Percentiles rank a stretch among this genome's conserved stretches.
phyloP scores from a whole-genome alignment of 129 eudicot genomes.

The Centaurea solstitialis region DNA sequence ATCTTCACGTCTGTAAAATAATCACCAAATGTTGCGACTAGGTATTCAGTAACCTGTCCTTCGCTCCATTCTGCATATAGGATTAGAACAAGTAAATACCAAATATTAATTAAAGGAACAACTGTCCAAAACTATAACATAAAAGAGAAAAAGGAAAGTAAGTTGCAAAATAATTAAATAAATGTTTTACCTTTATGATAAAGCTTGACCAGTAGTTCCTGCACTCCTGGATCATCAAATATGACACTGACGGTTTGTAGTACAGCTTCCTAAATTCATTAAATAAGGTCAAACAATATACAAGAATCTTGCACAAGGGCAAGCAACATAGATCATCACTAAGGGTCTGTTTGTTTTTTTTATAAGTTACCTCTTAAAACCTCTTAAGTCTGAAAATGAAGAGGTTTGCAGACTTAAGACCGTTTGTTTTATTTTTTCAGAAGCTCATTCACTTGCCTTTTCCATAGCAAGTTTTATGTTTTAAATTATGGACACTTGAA shows the following conservation, averaged over 20 bases:
- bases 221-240: conserved; percentile 99
- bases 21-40: conserved; percentile 93
- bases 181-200: conserved; percentile 71
- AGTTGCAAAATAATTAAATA: background rate
- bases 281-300: conserved; percentile 3
- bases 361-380: too few relatives aligned
- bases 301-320: background rate
- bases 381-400: too few relatives aligned
- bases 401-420: too few relatives aligned
- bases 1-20: conserved; percentile 90
- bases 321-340: background rate
- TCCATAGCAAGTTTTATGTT: too few relatives aligned
- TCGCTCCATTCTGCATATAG: conserved; percentile 82
- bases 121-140: background rate
- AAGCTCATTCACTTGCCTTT: background rate
- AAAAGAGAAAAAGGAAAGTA: background rate
- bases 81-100: background rate
- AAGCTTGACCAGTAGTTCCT: conserved; percentile 85
- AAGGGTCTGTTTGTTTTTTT: too few relatives aligned
- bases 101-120: background rate
- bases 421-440: too few relatives aligned
- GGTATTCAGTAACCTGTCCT: conserved; percentile 97
- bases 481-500: background rate
- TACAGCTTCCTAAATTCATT: conserved; percentile 69
- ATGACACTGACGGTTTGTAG: conserved; percentile 89